Conservation (phyloP, 371 early-diverging fungal genomes). For the Funneliformis caledonium region DNA sequence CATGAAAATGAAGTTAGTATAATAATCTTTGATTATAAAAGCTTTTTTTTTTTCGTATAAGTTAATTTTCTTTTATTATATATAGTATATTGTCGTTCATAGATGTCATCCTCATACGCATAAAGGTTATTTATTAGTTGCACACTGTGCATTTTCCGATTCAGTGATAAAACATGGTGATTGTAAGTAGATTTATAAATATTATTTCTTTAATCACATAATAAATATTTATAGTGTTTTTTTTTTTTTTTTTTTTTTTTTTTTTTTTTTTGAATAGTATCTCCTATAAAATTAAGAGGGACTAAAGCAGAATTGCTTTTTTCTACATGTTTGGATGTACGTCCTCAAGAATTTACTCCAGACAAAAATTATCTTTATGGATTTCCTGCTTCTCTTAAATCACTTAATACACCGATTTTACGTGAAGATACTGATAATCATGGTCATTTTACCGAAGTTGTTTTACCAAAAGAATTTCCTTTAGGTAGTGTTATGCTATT, state of each 20-base stretch:
- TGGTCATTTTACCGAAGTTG: slow-evolving; percentile 65
- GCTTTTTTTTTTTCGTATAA: background rate
- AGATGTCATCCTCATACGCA: slow-evolving; percentile 90
- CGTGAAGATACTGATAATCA: slow-evolving; percentile 52
- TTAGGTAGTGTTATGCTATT: slow-evolving; percentile 76
- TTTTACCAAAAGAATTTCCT: slow-evolving; percentile 63
- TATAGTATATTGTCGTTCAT: slow-evolving; percentile 84
- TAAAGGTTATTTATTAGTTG: slow-evolving; percentile 89
- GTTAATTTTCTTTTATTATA: background rate
- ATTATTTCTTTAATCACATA: background rate
- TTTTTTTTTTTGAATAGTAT: slow-evolving; percentile 45
- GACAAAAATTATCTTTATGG: slow-evolving; percentile 57
- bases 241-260: too few species aligned
- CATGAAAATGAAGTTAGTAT: slow-evolving; percentile 79
- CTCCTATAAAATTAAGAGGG: slow-evolving; percentile 68
- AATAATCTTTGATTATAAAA: background rate
- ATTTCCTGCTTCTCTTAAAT: slow-evolving; percentile 56
- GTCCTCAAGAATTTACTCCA: slow-evolving; percentile 41
- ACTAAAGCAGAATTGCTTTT: slow-evolving; percentile 60
- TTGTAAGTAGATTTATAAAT: background rate
- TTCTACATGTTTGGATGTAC: slow-evolving; percentile 50
- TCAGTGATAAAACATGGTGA: slow-evolving; percentile 26
- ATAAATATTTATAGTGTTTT: background rate
- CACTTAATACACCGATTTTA: slow-evolving; percentile 58
- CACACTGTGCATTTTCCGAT: slow-evolving; percentile 83